Evolutionary conservation across 225 moss, liverwort and hornwort species (phyloP), one percentile per base, ranked within the genome.

Genomic region (Pleurozium schreberi): DNA sequence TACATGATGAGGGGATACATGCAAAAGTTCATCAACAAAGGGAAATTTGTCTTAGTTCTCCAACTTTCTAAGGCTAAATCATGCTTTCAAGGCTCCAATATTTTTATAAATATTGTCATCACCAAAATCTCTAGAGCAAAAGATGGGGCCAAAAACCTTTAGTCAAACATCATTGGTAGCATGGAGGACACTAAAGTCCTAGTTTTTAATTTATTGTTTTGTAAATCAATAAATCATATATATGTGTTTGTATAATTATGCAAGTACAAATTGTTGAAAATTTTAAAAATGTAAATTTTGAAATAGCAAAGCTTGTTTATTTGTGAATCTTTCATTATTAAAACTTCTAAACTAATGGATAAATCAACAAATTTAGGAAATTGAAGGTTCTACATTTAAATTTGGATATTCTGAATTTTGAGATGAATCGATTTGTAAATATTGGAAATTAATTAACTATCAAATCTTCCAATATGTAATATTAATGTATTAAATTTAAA

Each of bases 171-270:
- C 10, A 38, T 38, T 67, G 1, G 6, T 38, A 67, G 12, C n/a
- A 9, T 5, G 5, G 6, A 67, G 21, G 38, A 6, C 0, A 38
- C 0, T 4, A 5, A 3, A 38, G 6, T 6, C 4, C 2, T 22
- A 22, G 4, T n/a, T 68, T 38, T 21, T 38, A 11, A 38, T 21
- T 30, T 30, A 15, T 62, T 62, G 14, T 30, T 67, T 21, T 67
- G 3, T 36, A 67, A 67, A 65, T 18, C 34, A 11, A 36, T 19
- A 38, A 38, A 31, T 15, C 14, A 10, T 52, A 11, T 25, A 59
- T 28, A 13, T 7, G n/a, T n/a, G n/a, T n/a, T n/a, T n/a, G n/a
- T n/a, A 28, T 67, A 11, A 0, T 38, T 38, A 38, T 38, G 19
- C 11, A 38, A 36, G 36, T 66, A 19, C 66, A 66, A 66, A 66